Conservation (phyloP, 2,329 filamentous ascomycete genomes). For the Arthrobotrys megalospora region DNA sequence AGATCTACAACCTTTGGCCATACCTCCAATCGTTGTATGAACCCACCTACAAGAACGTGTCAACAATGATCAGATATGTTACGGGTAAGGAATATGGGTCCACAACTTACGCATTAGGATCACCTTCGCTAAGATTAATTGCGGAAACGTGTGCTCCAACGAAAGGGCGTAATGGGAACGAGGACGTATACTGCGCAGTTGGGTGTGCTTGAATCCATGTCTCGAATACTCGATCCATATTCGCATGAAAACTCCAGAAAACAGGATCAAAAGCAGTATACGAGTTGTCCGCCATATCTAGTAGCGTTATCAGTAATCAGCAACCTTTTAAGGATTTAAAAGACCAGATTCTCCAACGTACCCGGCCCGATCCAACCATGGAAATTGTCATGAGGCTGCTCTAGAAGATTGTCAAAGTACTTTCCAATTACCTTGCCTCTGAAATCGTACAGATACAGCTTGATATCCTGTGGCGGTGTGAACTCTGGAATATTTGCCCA, state of each 20-base stretch:
- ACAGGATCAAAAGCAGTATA: constrained; percentile 59
- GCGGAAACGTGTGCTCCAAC: constrained; percentile 13
- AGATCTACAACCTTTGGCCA: constrained; percentile 32
- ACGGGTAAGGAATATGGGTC: not conserved
- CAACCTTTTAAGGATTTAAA: not conserved
- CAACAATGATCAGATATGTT: not conserved
- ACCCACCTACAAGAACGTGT: constrained; percentile 23
- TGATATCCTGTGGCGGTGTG: constrained; percentile 11
- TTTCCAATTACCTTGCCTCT: not conserved
- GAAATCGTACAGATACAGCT: constrained; percentile 24
- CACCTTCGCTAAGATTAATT: constrained; percentile 16
- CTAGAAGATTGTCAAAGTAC: constrained; percentile 55
- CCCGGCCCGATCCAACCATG: constrained; percentile 57
- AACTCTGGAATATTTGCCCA: constrained; percentile 58
- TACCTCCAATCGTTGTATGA: constrained; percentile 59
- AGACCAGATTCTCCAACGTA: not conserved
- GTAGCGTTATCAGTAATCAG: not conserved
- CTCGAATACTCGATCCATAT: constrained; percentile 56
- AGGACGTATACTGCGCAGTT: constrained; percentile 28
- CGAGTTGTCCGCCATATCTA: constrained; percentile 47
- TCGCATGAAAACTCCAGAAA: constrained; percentile 52
- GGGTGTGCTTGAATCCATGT: constrained; percentile 43
- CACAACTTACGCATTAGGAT: constrained; percentile 12
- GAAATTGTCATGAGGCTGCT: constrained; percentile 55
- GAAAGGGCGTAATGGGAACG: constrained; percentile 50